phyloP scores from a whole-genome alignment of 352 stramenopile species.

The Pilasporangium apinafurcum region DNA sequence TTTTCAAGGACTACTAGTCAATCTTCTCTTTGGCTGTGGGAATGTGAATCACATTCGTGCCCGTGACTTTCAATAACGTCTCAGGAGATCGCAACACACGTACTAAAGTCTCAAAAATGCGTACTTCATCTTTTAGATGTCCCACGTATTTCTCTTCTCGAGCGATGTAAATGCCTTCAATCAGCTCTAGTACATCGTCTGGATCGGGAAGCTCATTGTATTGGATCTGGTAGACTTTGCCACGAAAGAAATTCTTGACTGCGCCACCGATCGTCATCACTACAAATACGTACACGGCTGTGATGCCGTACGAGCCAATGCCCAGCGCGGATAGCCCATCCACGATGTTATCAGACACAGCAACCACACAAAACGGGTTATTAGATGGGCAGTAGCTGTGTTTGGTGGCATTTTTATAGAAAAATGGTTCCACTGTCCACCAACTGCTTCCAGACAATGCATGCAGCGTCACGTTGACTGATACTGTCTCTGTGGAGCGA shows the following conservation, averaged over 20 bases:
- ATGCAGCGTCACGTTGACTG: constrained; percentile 58
- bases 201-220: constrained; percentile 79
- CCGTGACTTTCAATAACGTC: constrained; percentile 80
- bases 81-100: constrained; percentile 79
- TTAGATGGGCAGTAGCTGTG: constrained; percentile 36
- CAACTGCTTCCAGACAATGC: constrained; percentile 41
- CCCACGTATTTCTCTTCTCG: constrained; percentile 77
- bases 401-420: constrained; percentile 6
- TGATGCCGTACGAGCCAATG: constrained; percentile 82
- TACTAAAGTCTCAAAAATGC: constrained; percentile 85
- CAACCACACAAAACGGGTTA: constrained; percentile 72
- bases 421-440: constrained; percentile 57
- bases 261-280: constrained; percentile 81
- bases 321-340: constrained; percentile 70
- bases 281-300: constrained; percentile 83
- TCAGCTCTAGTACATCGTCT: constrained; percentile 78
- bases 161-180: constrained; percentile 87
- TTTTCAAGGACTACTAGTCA: constrained; percentile 28
- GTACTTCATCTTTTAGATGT: constrained; percentile 83
- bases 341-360: constrained; percentile 84
- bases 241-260: constrained; percentile 81
- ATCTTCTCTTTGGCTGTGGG: constrained; percentile 79
- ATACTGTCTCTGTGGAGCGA: constrained; percentile 45
- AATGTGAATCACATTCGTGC: constrained; percentile 83
- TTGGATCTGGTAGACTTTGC: constrained; percentile 73